Evolutionary conservation across 768 basidiomycete species (phyloP), one percentile per base, ranked within the genome.

Genomic region (Astraeus odoratus): DNA sequence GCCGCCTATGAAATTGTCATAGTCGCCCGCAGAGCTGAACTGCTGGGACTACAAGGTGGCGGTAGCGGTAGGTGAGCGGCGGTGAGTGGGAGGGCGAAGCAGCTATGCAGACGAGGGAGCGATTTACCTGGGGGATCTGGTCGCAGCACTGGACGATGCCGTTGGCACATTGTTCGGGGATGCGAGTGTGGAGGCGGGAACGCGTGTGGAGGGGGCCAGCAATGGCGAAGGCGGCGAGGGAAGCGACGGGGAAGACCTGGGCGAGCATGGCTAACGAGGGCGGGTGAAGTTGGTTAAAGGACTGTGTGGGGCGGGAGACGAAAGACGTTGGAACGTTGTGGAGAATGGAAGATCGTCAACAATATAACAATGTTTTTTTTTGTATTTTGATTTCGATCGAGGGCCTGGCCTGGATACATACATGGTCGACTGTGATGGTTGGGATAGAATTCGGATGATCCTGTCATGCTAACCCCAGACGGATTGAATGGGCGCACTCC

Each of bases 131-230:
- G 10, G 13, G 31, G 31, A 24, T 44, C 13, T 3, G 5, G 16
- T 46, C 13, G 30, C 51, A 52, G 40, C 51, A 52, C 39, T 41
- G 26, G 19, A 52, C 33, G 34, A 20, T 5, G 18, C 48, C 51
- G 6, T 49, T 51, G 39, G 45, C 45, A 27, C 51, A 52, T 27
- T 49, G 43, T n/a, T n/a, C n/a, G n/a, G n/a, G n/a, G n/a, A n/a
- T n/a, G n/a, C n/a, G n/a, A n/a, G n/a, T n/a, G n/a, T n/a, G n/a
- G 26, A 29, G 25, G 15, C 19, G 15, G 23, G n/a, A 25, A 25
- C n/a, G 25, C 13, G 26, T 37, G 8, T 6, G 9, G 15, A 42
- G 26, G 30, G 22, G 27, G 30, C 40, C 40, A 7, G 46, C 46
- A 8, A 42, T 3, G 8, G 41, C 40, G 9, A 47, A 30, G 8